phyloP scores from a whole-genome alignment of 2,329 filamentous ascomycete genomes.

The Calonectria henricotiae region DNA sequence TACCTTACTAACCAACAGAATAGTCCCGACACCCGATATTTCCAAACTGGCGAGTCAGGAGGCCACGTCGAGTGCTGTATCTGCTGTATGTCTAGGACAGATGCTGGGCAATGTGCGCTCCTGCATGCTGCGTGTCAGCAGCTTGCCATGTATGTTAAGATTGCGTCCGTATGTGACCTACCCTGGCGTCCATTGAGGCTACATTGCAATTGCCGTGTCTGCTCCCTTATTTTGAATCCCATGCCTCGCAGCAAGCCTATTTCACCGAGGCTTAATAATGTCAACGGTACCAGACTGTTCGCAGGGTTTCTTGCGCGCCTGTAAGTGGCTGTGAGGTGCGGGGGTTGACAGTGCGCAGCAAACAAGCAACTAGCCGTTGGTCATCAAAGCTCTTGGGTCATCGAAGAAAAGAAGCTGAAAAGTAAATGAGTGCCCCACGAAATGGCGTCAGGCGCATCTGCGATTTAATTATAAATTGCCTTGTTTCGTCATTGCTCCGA shows the following conservation, averaged over 20 bases:
- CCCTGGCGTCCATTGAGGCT: constrained; percentile 23
- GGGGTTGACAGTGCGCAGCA: constrained; percentile 16
- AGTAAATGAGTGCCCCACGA: constrained; percentile 34
- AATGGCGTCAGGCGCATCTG: constrained; percentile 36
- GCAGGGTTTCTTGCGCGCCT: not conserved
- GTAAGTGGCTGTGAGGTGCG: constrained; percentile 5
- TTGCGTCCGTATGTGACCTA: constrained; percentile 30
- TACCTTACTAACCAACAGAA: constrained; percentile 23
- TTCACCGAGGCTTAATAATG: not conserved
- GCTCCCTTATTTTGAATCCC: constrained; percentile 16
- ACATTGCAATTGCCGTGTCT: constrained; percentile 28
- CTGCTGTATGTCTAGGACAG: constrained; percentile 39
- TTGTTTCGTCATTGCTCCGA: constrained; percentile 48
- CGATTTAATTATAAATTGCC: constrained; percentile 38
- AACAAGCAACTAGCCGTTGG: constrained; percentile 36
- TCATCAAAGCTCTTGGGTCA: constrained; percentile 36
- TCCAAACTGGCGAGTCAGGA: constrained; percentile 33
- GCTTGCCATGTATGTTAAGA: constrained; percentile 26
- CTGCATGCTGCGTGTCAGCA: constrained; percentile 34
- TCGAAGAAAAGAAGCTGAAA: constrained; percentile 3
- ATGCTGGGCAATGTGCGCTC: constrained; percentile 7
- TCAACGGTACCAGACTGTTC: not conserved
- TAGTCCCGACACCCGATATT: constrained; percentile 3
- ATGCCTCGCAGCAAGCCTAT: constrained; percentile 27
- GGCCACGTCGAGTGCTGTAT: constrained; percentile 29